Base-by-base conservation (phyloP, 2,329 filamentous ascomycete genomes). In the Ophiobolus disseminans region DNA sequence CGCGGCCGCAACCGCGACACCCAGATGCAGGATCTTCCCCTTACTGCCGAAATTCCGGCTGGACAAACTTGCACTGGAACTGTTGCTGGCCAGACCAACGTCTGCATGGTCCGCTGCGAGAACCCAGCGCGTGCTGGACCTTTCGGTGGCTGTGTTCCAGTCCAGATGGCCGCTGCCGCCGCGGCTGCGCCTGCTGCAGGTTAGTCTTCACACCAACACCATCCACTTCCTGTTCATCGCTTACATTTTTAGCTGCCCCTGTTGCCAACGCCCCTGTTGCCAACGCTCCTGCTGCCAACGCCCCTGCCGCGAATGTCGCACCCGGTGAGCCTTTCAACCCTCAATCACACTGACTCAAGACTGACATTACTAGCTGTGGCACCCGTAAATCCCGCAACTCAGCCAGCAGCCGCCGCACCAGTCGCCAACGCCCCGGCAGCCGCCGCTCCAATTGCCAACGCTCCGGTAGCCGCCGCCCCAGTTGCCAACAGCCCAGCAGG, bases 31-130 rank as follows among this genome's bases (percentile, higher is more conserved):
- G 51, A 70, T 48, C 55, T 78, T 68, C 78, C 82, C n/a, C 75
- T 86, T n/a, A 77, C 72, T n/a, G 83, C 79, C 11, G 75, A 76
- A n/a, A 80, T 87, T 53, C 81, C 83, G 0, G 78, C 78, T 30
- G 70, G 74, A 51, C 80, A 82, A 73, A 62, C 73, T 36, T 87
- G 85, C 73, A 85, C 81, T 11, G 85, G 85, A 37, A 82, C 76
- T 25, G 80, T 84, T 4, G 83, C 82, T 10, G 84, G 83, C 30
- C 77, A 84, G 71, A 66, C 75, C 26, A 83, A 83, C 58, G 78
- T 86, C 58, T 87, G 85, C 73, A 79, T 87, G 58, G 82, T 87
- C 40, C 78, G 82, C 20, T 86, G 84, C 73, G 73, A 84, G 74
- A 87, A 87, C 70, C 76, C 75, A 1, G 83, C 83, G 25, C 72